Evolutionary conservation across 2,329 filamentous ascomycete species (phyloP), one percentile per base, ranked within the genome.

Genomic region (Chrysoporthe puriensis): DNA sequence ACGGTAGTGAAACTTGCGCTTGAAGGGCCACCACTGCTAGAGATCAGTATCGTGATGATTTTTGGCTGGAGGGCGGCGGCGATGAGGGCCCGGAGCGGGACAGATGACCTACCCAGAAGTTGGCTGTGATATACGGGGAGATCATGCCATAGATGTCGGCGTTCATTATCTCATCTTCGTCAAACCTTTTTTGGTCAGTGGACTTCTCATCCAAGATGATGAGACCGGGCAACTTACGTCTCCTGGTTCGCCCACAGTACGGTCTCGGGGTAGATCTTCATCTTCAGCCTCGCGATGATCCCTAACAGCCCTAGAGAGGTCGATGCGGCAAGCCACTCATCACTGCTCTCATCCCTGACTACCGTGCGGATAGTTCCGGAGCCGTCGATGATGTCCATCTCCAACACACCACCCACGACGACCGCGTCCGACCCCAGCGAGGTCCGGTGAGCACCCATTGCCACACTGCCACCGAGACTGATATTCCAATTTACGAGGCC

Each of bases 401-500:
- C 79, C 57, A 82, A 70, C 9, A 83, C 83, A 5, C 83, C 83
- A 0, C 82, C 81, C 4, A 82, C 82, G 3, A 85, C 83, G 74
- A 82, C 84, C 4, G 82, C 82, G 40, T 83, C 79, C 70, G 84
- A 82, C 14, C 81, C 75, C 18, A 85, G 76, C 18, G 82, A 82
- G 0, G 79, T 82, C 16, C 83, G 78, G 70, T 85, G 83, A 3
- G 82, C 83, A 0, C 83, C 83, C 83, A 85, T 85, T 4, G 83
- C 83, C 4, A 85, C 79, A 50, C 80, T 81, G 16, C 83, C 83
- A 0, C 81, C 83, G 46, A 85, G 76, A 5, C 80, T 84, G 64
- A 85, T 85, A 69, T 85, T 85, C 83, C 83, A 85, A 72, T 85
- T 85, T 4, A 85, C 83, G 4, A 85, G 75, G 0, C 82, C 83